phyloP scores from a whole-genome alignment of 495 filamentous ascomycete genomes.

The Hypoxylon trugodes region DNA sequence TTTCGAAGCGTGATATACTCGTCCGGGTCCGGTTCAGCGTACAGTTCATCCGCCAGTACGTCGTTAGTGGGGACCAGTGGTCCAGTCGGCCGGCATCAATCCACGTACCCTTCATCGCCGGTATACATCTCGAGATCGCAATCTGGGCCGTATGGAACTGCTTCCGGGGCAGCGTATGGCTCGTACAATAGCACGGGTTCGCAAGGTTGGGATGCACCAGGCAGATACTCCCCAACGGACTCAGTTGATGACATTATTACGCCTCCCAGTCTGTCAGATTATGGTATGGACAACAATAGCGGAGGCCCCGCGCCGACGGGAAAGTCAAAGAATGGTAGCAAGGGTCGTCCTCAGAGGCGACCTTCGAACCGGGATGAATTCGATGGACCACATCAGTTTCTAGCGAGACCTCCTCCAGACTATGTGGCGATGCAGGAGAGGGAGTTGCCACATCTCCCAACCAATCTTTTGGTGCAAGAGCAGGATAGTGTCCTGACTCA shows the following conservation, averaged over 20 bases:
- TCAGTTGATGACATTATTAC: conserved; percentile 58
- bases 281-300: conserved; percentile 51
- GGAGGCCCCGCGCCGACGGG: conserved; percentile 47
- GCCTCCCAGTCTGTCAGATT: conserved; percentile 55
- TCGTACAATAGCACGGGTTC: conserved; percentile 48
- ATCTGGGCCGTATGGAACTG: conserved; percentile 43
- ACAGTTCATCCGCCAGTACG: conserved; percentile 45
- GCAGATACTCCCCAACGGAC: conserved; percentile 56
- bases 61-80: conserved; percentile 41
- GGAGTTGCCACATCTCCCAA: conserved; percentile 81
- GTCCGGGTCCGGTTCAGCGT: conserved; percentile 48
- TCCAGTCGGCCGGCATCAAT: conserved; percentile 45
- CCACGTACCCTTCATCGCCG: conserved; percentile 44
- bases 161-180: conserved; percentile 41
- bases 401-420: conserved; percentile 70
- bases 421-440: conserved; percentile 76
- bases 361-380: conserved; percentile 89
- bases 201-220: conserved; percentile 51
- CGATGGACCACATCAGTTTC: conserved; percentile 82
- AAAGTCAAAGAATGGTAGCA: conserved; percentile 58
- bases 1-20: conserved; percentile 53
- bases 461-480: conserved; percentile 81
- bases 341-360: conserved; percentile 70
- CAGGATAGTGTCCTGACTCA: conserved; percentile 80
- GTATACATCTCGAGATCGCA: conserved; percentile 48